phyloP scores from a whole-genome alignment of 2,329 filamentous ascomycete genomes.

The Teratosphaeria epicoccoides region DNA sequence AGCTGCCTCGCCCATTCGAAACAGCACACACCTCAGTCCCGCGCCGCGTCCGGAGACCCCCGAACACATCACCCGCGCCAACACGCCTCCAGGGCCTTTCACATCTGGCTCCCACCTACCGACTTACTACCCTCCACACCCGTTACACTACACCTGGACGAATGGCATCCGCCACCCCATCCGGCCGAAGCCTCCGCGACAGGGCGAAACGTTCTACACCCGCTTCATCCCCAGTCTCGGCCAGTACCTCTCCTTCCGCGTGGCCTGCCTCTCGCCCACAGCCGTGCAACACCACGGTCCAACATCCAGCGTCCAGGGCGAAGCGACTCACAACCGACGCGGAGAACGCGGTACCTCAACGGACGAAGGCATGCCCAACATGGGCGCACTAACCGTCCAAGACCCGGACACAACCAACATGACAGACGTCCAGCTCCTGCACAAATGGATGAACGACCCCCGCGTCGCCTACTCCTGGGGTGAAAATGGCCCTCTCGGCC shows the following conservation, averaged over 20 bases:
- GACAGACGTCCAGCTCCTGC: constrained; percentile 58
- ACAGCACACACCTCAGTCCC: constrained; percentile 6
- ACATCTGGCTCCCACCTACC: constrained; percentile 74
- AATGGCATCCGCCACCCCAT: constrained; percentile 74
- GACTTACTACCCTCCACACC: constrained; percentile 79
- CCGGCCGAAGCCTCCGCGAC: constrained; percentile 75
- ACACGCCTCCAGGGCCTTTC: constrained; percentile 52
- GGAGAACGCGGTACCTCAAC: not conserved
- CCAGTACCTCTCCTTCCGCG: constrained; percentile 81
- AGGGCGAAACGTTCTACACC: constrained; percentile 85
- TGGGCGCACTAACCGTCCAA: not conserved
- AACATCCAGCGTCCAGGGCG: constrained; percentile 22
- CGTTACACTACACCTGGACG: constrained; percentile 70
- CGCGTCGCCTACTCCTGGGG: constrained; percentile 84
- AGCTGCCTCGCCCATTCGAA: constrained; percentile 37
- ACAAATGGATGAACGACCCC: constrained; percentile 80
- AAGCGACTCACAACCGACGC: constrained; percentile 1
- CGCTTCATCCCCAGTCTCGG: constrained; percentile 72
- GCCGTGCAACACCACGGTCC: constrained; percentile 57
- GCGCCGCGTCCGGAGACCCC: constrained; percentile 4
- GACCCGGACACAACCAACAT: constrained; percentile 13
- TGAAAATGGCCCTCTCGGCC: constrained; percentile 43
- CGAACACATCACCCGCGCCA: constrained; percentile 13
- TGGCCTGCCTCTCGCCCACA: constrained; percentile 58
- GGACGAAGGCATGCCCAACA: not conserved